phyloP scores from a whole-genome alignment of 1,284 basidiomycete genomes.

The Apiotrichum porosum region DNA sequence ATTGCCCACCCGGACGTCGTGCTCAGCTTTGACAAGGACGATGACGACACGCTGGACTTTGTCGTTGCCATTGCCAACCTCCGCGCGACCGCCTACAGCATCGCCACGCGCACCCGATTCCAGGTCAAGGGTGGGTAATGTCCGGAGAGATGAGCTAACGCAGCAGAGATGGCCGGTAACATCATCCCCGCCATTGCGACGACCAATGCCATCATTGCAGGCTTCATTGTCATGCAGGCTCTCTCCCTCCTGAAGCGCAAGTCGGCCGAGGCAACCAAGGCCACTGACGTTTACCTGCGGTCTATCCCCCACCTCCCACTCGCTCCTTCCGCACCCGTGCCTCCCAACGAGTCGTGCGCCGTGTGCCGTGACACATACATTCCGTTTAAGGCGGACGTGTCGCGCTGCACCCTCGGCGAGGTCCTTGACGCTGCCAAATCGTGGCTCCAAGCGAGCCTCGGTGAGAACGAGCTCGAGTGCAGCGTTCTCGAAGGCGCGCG shows the following conservation, averaged over 20 bases:
- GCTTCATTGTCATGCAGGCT: constrained; percentile 87
- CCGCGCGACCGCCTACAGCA: constrained; percentile 82
- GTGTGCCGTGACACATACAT: constrained; percentile 83
- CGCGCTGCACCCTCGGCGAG: constrained; percentile 63
- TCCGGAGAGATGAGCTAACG: constrained; percentile 6
- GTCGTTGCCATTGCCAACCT: constrained; percentile 92
- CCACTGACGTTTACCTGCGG: constrained; percentile 20
- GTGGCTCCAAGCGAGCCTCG: constrained; percentile 43
- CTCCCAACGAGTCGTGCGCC: constrained; percentile 71
- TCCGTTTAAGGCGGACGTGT: constrained; percentile 64
- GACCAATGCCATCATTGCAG: constrained; percentile 95
- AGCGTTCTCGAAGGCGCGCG: constrained; percentile 76
- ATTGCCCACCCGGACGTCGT: constrained; percentile 63
- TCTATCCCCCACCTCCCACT: constrained; percentile 1
- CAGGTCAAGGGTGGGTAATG: constrained; percentile 75
- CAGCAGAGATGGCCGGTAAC: constrained; percentile 96
- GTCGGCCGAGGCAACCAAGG: constrained; percentile 52
- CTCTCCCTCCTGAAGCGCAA: constrained; percentile 62
- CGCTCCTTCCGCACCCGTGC: constrained; percentile 40
- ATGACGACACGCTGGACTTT: constrained; percentile 93
- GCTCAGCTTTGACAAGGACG: constrained; percentile 95
- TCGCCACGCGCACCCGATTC: constrained; percentile 85
- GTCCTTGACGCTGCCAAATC: constrained; percentile 59
- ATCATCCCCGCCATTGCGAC: constrained; percentile 99
- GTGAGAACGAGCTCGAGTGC: constrained; percentile 67